Evolutionary conservation across 2,329 filamentous ascomycete genomes (phyloP), one percentile per base, ranked within the genome.

Genomic region (Fusarium lateritium): DNA sequence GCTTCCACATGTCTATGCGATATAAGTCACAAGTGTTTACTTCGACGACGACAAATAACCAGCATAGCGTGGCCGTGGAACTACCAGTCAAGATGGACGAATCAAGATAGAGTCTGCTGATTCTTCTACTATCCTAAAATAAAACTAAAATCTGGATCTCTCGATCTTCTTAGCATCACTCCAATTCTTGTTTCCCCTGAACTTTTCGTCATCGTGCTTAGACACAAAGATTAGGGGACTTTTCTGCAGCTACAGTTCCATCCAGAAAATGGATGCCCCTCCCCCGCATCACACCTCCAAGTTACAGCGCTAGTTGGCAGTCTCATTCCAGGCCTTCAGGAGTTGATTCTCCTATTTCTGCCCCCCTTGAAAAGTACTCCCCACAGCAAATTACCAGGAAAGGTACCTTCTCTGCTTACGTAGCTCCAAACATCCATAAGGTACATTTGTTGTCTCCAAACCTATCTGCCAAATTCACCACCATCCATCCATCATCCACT

Each of bases 231-330:
- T 69, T 51, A 50, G 50, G 62, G 45, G 62, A 47, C 67, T 40
- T 46, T 49, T 42, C 39, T 67, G 34, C 52, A 53, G 40, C 34
- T 38, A 21, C 22, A 45, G 42, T 28, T 42, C 22, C 44, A 54
- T 19, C 19, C 8, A 55, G 19, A 19, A 19, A 19, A 19, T 19
- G 19, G 39, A 40, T 72, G 71, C 71, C 71, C 71, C 71, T 57
- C 71, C 71, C 71, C 71, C 71, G 71, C 71, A 74, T 74, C 69
- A 51, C 57, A 38, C 24, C 65, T 65, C 53, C 51, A 51, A 49
- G 36, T 57, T 44, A 42, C 34, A 43, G 65, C 54, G 59, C 59
- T 55, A 71, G 61, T 57, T 50, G 43, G 44, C 28, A 31, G 26
- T 13, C 56, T 71, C 69, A 60, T 56, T 70, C 52, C 43, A 22